phyloP scores from a whole-genome alignment of 1,139 yeast genomes.

The Kurtzmaniella quercitrusa region DNA sequence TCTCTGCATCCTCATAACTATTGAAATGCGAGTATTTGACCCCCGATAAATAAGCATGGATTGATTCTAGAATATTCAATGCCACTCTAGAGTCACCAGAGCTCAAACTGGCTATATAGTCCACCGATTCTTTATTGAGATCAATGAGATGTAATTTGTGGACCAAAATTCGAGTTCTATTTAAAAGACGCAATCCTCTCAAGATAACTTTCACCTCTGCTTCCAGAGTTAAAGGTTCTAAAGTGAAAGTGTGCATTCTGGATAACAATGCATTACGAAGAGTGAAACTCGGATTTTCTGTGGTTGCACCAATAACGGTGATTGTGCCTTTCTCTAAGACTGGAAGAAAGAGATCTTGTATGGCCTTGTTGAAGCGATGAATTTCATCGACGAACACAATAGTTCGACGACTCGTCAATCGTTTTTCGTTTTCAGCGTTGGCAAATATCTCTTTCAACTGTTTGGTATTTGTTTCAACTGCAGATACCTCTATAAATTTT shows the following conservation, averaged over 20 bases:
- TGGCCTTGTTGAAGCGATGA: constrained; percentile 84
- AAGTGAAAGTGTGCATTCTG: constrained; percentile 80
- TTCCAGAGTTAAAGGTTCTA: constrained; percentile 55
- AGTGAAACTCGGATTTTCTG: constrained; percentile 94
- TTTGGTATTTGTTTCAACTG: constrained; percentile 70
- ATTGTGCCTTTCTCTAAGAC: constrained; percentile 67
- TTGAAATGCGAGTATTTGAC: constrained; percentile 19
- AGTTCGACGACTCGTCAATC: constrained; percentile 65
- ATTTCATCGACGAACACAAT: constrained; percentile 89
- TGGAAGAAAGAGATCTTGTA: constrained; percentile 81
- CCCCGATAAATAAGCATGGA: constrained; percentile 41
- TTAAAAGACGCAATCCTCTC: constrained; percentile 60
- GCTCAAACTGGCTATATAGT: constrained; percentile 70
- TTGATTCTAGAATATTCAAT: constrained; percentile 62
- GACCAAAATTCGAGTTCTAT: constrained; percentile 48
- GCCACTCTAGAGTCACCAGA: constrained; percentile 91
- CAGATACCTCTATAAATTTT: constrained; percentile 77
- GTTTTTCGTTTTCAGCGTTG: constrained; percentile 65
- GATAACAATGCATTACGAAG: constrained; percentile 84
- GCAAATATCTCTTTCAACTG: constrained; percentile 72
- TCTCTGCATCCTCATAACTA: constrained; percentile 16
- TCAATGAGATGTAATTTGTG: constrained; percentile 43
- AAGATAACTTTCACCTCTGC: constrained; percentile 59
- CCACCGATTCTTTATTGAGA: constrained; percentile 53
- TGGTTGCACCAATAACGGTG: constrained; percentile 87